Evolutionary conservation across 805 yeast species (phyloP), one percentile per base, ranked within the genome.

Genomic region (Metschnikowia reukaufii): DNA sequence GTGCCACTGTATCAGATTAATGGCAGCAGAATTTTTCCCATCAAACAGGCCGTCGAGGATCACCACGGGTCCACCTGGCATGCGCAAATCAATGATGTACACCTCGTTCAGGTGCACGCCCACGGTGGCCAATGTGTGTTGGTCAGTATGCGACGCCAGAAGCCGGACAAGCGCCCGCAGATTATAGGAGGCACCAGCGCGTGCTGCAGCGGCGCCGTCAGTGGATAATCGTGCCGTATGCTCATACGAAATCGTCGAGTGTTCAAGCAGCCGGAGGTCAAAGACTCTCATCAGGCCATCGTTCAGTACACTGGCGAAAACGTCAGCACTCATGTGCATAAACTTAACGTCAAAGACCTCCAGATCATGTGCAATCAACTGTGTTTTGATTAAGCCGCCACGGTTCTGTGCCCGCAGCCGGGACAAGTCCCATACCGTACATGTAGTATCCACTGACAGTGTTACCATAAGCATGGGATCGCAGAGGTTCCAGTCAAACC

Each of bases 241-340:
- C 62, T 94, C 99, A 64, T 88, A 94, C 13, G 94, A 85, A 56
- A 94, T 94, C 1, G 99, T 92, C 15, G 96, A 87, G 64, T 91
- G 98, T 49, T 94, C 97, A 42, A 92, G 70, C 7, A 91, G 77
- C 47, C 99, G 70, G 49, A 94, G 73, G 61, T 94, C 99, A 65
- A 94, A 94, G 6, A 94, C 86, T 36, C 99, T 75, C 62, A 91
- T 88, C 15, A 95, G 85, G 0, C 99, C 99, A 67, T 94, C 99
- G 44, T 90, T 91, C 2, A 97, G 96, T 45, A 92, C 96, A 45
- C 94, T 85, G 39, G 96, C 88, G 67, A 94, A 94, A 21, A 91
- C 77, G 59, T 86, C 78, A 37, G 85, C 81, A 30, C 87, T 80
- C 15, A 83, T 83, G 41, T 85, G 81, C 41, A 91, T 69, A 63